These are phyloP conservation scores for Suhomyces bolitotheri DNA, from an alignment of 1,139 yeast genomes.

Conservation along the genomic window DNA sequence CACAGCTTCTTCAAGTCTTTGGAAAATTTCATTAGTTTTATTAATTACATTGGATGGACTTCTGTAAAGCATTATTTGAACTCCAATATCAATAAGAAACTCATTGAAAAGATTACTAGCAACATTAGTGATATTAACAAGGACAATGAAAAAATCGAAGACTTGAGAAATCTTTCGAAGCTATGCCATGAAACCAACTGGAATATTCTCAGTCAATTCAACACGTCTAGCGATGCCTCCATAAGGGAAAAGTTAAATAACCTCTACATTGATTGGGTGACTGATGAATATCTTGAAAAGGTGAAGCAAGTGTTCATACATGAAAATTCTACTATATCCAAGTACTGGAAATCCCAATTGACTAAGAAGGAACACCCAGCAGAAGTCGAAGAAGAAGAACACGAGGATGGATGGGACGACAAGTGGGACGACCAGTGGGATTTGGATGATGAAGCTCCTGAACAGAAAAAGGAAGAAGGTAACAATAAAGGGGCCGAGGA, in stretches of 20 bases:
- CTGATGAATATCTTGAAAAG: slow-evolving; percentile 20
- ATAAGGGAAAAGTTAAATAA: slow-evolving; percentile 27
- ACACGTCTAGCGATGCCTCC: slow-evolving; percentile 16
- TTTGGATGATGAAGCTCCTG: slow-evolving; percentile 13
- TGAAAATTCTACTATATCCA: not conserved
- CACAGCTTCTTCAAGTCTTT: slow-evolving; percentile 25
- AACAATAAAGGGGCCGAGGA: slow-evolving; percentile 7
- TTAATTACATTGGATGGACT: slow-evolving; percentile 27
- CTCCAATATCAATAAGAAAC: slow-evolving; percentile 32
- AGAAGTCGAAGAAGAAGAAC: slow-evolving; percentile 12
- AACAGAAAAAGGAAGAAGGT: slow-evolving; percentile 10
- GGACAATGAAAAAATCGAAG: slow-evolving; percentile 19
- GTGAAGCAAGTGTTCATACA: slow-evolving; percentile 19
- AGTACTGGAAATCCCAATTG: slow-evolving; percentile 3
- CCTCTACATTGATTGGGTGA: slow-evolving; percentile 33
- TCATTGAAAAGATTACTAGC: slow-evolving; percentile 33
- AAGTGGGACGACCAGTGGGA: slow-evolving; percentile 23
- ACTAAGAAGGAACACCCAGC: slow-evolving; percentile 4
- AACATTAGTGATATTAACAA: slow-evolving; percentile 29
- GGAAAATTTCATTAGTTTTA: slow-evolving; percentile 30
- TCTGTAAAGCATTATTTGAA: slow-evolving; percentile 29
- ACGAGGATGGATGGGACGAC: slow-evolving; percentile 22
- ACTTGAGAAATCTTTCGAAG: slow-evolving; percentile 27
- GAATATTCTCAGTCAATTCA: slow-evolving; percentile 28
- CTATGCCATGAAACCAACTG: slow-evolving; percentile 28